A percentile compares a stretch with the other conserved stretches of the same genome.
Evolutionary conservation across 192 early-diverging fungal species (phyloP).

Genomic region (Backusella morwellensis): DNA sequence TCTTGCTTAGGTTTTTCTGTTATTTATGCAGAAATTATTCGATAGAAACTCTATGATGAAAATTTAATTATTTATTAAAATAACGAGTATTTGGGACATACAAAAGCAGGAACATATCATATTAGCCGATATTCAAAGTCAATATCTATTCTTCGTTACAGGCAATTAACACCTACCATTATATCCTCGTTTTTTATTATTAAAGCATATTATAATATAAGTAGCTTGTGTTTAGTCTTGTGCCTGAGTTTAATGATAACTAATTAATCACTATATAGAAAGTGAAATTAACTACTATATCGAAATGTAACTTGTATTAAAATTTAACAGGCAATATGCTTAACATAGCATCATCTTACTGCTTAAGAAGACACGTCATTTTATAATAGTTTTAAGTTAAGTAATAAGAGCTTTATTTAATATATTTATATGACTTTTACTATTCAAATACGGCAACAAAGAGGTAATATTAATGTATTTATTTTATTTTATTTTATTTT

Average conservation of each 20-base stretch:
- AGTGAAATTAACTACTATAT: not conserved
- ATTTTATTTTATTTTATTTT: not conserved
- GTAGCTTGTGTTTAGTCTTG: not conserved
- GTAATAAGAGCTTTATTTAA: not conserved
- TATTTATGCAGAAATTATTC: not conserved
- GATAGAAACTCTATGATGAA: not conserved
- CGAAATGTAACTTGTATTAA: not conserved
- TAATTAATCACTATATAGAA: no score
- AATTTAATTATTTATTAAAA: not conserved
- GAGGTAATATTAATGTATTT: not conserved
- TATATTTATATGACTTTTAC: not conserved
- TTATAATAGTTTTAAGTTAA: not conserved
- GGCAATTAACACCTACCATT: not conserved
- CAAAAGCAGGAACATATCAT: not conserved
- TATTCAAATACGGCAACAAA: not conserved
- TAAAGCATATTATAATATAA: not conserved
- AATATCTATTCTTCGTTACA: not conserved
- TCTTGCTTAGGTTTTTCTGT: not conserved
- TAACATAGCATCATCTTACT: not conserved
- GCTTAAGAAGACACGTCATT: not conserved
- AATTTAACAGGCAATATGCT: not conserved
- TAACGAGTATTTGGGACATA: not conserved
- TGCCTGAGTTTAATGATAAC: not conserved
- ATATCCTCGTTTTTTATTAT: not conserved
- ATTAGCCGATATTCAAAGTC: not conserved